These are phyloP conservation scores for Cladophialophora psammophila DNA, from an alignment of 2,329 filamentous ascomycete species.

Conservation along the genomic window DNA sequence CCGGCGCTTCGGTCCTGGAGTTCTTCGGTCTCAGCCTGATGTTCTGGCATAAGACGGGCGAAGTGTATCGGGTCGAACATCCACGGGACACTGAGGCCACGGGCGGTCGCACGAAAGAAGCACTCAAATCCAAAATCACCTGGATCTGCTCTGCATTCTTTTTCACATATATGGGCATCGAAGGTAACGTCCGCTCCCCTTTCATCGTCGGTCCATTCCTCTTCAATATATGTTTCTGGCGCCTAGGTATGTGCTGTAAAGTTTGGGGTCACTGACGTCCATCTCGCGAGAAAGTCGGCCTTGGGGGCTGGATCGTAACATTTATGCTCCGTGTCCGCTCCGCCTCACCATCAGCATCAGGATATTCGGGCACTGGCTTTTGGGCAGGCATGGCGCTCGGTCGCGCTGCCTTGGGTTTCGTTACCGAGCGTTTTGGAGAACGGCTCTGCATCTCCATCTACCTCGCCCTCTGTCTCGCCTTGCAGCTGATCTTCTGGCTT, in stretches of 20 bases:
- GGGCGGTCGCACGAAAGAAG: conserved; percentile 49
- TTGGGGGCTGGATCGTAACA: conserved; percentile 74
- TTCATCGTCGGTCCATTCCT: not conserved
- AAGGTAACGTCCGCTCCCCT: conserved; percentile 60
- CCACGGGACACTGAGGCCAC: conserved; percentile 40
- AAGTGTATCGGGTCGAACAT: conserved; percentile 62
- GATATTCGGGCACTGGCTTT: conserved; percentile 74
- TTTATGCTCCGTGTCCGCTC: conserved; percentile 84
- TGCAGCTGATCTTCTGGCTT: conserved; percentile 80
- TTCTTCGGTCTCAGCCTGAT: conserved; percentile 58
- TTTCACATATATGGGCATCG: conserved; percentile 75
- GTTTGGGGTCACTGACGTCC: not conserved
- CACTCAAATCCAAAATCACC: conserved; percentile 57
- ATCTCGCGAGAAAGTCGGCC: conserved; percentile 34
- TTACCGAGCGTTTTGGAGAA: conserved; percentile 72
- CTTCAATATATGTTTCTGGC: not conserved
- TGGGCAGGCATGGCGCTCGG: conserved; percentile 81
- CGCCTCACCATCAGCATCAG: conserved; percentile 73
- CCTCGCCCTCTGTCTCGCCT: conserved; percentile 65
- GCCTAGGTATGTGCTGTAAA: not conserved
- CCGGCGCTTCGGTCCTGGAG: conserved; percentile 65
- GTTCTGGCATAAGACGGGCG: conserved; percentile 71
- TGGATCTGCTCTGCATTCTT: conserved; percentile 77
- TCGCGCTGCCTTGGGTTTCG: conserved; percentile 72
- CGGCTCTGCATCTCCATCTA: conserved; percentile 68